These are phyloP conservation scores for Fusarium sp. DNA, from an alignment of 2,329 filamentous ascomycete genomes.

Conservation along the genomic window DNA sequence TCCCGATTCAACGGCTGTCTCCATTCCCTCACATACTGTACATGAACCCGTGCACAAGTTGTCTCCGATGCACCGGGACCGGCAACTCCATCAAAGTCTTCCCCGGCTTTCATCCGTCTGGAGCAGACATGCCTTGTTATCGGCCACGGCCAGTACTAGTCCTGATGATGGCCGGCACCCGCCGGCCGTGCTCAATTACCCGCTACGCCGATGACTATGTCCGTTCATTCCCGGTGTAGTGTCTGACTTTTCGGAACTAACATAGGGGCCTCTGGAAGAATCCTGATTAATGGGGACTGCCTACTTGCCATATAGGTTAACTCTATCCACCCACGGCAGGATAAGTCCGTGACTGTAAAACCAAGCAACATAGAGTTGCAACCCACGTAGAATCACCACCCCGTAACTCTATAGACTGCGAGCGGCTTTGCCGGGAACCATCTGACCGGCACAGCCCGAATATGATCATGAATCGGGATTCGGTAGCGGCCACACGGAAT, in stretches of 20 bases:
- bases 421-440: not conserved
- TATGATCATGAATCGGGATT: not conserved
- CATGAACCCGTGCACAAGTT: not conserved
- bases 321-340: not conserved
- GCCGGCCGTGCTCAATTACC: not conserved
- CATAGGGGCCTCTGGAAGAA: not conserved
- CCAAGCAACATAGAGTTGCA: not conserved
- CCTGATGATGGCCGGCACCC: not conserved
- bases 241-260: not conserved
- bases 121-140: not conserved
- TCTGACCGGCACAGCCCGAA: not conserved
- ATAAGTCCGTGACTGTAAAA: not conserved
- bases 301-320: not conserved
- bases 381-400: not conserved
- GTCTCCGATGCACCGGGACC: conserved; percentile 13
- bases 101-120: conserved; percentile 15
- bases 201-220: not conserved
- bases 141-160: not conserved
- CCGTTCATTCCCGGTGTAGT: not conserved
- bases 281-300: not conserved
- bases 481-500: not conserved
- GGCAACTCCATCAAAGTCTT: not conserved
- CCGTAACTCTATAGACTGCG: not conserved
- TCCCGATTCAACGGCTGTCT: not conserved
- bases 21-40: conserved; percentile 12